Base-by-base conservation (phyloP, 768 basidiomycete genomes). In the Leucogyrophana mollusca region DNA sequence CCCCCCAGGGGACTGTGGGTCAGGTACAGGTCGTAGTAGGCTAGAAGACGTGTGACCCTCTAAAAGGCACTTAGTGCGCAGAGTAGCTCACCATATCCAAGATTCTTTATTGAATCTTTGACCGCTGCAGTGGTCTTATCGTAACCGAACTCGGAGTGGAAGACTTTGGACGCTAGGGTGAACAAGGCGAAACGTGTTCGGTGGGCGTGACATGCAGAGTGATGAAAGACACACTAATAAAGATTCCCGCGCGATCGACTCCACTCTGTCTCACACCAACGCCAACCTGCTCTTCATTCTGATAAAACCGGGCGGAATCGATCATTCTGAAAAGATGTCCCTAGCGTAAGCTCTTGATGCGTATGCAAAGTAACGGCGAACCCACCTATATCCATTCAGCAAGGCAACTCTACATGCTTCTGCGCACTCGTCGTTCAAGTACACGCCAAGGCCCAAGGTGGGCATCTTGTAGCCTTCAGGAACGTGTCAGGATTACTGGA, bases 1-100 rank as follows among this genome's bases (percentile, higher is more conserved):
- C 83, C 85, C 10, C 79, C 73, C 9, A 70, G 56, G 0, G 87
- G 78, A 49, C 81, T 79, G 56, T 90, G 86, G 23, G 87, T 84
- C 24, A 90, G 72, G 60, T 81, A 87, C 20, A 88, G 71, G 61
- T 89, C 85, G 41, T 80, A 62, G 55, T 81, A 79, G 33, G 69
- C 76, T 79, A 34, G 60, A 33, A 65, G 59, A 45, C n/a, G 27
- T 10, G 11, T 25, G n/a, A 21, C 22, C 22, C 44, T 34, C 22
- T 21, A 32, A 27, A 42, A 10, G 30, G 20, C 10, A 20, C 16
- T 36, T 18, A 21, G 9, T 6, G 4, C 18, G 16, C 32, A 18
- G 14, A 58, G 39, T 22, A 10, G 40, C 74, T 27, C 51, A 80
- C 84, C 77, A 30, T 80, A 69, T 13, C 72, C 65, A 49, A 85